Percentiles rank a stretch among this genome's conserved stretches.
phyloP scores from a whole-genome alignment of 2,329 filamentous ascomycete genomes.

The Colletotrichum australisinense region DNA sequence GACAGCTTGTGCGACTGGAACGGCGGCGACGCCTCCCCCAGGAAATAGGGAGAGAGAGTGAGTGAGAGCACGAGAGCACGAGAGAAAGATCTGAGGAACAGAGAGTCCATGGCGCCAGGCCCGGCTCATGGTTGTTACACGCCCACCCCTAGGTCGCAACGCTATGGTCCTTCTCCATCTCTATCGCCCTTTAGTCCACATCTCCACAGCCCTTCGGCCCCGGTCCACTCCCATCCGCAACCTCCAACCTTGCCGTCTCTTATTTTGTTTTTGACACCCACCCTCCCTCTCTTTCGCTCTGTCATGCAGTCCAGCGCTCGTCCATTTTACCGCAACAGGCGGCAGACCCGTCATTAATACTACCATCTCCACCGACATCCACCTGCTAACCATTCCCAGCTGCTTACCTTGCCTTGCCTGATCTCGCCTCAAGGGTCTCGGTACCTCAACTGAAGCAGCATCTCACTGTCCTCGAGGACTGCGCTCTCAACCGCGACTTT shows the following conservation, averaged over 20 bases:
- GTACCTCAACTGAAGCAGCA: conserved; percentile 1
- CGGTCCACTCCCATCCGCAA: conserved; percentile 34
- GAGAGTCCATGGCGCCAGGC: neutral
- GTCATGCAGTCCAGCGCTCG: conserved; percentile 34
- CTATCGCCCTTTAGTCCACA: neutral
- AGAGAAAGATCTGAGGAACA: neutral
- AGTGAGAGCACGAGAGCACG: too few species aligned
- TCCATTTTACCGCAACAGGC: conserved; percentile 50
- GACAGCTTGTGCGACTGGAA: conserved; percentile 23
- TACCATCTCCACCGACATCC: conserved; percentile 36
- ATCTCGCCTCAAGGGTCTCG: conserved; percentile 24
- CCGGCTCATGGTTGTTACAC: conserved; percentile 17
- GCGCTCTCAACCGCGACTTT: conserved; percentile 26
- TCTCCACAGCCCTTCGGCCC: conserved; percentile 6
- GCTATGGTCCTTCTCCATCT: conserved; percentile 10
- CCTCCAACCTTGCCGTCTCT: conserved; percentile 34
- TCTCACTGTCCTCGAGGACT: conserved; percentile 6
- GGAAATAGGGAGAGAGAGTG: neutral
- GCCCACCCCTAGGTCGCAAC: conserved; percentile 21
- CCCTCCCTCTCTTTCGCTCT: conserved; percentile 17
- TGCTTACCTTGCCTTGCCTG: conserved; percentile 24
- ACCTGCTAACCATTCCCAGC: conserved; percentile 39
- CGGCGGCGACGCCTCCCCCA: conserved; percentile 24
- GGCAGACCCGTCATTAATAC: conserved; percentile 41
- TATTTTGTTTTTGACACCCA: conserved; percentile 25